Percentiles rank a stretch among this genome's conserved stretches.
These are phyloP conservation scores for Acanthamoeba pearcei DNA, from an alignment of 208 protist genomes.

Conservation along the genomic window DNA sequence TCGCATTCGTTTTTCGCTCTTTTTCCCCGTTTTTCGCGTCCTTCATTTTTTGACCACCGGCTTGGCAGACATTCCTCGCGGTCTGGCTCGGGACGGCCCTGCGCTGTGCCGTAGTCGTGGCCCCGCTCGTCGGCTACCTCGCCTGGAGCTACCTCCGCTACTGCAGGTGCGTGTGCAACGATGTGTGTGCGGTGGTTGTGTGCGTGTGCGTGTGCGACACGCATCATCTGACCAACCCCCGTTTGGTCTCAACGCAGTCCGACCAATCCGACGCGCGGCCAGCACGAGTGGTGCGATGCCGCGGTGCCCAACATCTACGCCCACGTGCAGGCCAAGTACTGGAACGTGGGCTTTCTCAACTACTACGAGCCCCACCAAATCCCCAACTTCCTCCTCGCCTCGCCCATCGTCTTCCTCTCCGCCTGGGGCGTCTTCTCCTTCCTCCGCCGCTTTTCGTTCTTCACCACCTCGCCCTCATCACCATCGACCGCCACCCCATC, in stretches of 20 bases:
- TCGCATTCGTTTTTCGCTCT: no score
- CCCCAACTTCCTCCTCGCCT: conserved; percentile 85
- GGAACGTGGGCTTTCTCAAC: conserved; percentile 83
- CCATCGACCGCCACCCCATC: not conserved
- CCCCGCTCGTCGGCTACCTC: conserved; percentile 77
- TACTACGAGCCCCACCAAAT: conserved; percentile 81
- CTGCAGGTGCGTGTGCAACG: not conserved
- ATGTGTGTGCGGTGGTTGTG: not conserved
- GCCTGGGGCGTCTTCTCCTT: conserved; percentile 29
- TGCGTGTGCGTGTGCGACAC: not conserved
- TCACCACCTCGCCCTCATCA: not conserved
- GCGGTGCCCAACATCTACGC: conserved; percentile 80
- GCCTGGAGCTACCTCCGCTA: conserved; percentile 76
- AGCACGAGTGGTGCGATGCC: conserved; percentile 66
- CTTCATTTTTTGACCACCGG: no score
- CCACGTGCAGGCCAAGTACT: conserved; percentile 83
- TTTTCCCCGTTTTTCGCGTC: no score
- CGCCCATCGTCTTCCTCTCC: conserved; percentile 80
- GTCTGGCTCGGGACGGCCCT: conserved; percentile 21
- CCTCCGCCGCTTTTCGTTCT: not conserved
- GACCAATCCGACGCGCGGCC: not conserved
- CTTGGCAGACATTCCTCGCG: not conserved
- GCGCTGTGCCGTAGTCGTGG: conserved; percentile 51
- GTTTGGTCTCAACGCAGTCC: not conserved
- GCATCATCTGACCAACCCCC: no score